phyloP scores from a whole-genome alignment of 2,329 filamentous ascomycete species.

The Elsinoe ampelina region DNA sequence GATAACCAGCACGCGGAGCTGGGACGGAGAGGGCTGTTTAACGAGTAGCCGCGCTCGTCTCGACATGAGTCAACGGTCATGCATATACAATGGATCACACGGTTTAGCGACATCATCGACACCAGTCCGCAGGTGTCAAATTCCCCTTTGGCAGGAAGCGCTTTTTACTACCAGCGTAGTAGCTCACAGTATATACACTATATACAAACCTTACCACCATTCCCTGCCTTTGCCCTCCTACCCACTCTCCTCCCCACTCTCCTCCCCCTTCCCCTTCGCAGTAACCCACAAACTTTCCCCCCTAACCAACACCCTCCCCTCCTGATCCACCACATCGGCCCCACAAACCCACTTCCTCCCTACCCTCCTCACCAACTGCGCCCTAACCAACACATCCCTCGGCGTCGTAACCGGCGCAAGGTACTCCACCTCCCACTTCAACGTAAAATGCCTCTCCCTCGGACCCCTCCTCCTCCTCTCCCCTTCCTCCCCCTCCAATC shows the following conservation, averaged over 20 bases:
- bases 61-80: neutral
- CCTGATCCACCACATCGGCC: neutral
- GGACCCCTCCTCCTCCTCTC: neutral
- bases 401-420: slow-evolving; percentile 62
- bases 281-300: slow-evolving; percentile 29
- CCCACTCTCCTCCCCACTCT: slow-evolving; percentile 25
- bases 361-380: slow-evolving; percentile 55
- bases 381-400: slow-evolving; percentile 55
- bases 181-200: too few relatives aligned
- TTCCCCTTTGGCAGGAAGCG: too few relatives aligned
- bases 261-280: slow-evolving; percentile 28
- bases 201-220: too few relatives aligned
- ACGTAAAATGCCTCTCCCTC: slow-evolving; percentile 21
- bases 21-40: neutral
- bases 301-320: slow-evolving; percentile 18
- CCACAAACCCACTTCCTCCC: slow-evolving; percentile 32
- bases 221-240: too few relatives aligned
- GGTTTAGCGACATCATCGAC: too few relatives aligned
- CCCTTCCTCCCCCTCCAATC: neutral
- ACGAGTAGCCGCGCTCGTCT: too few relatives aligned
- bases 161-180: too few relatives aligned
- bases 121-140: too few relatives aligned
- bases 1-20: slow-evolving; percentile 13
- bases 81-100: too few relatives aligned
- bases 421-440: slow-evolving; percentile 62